A percentile compares a stretch with the other conserved stretches of the same genome.
phyloP scores from a whole-genome alignment of 2,329 filamentous ascomycete genomes.

The Aspergillus candidus region DNA sequence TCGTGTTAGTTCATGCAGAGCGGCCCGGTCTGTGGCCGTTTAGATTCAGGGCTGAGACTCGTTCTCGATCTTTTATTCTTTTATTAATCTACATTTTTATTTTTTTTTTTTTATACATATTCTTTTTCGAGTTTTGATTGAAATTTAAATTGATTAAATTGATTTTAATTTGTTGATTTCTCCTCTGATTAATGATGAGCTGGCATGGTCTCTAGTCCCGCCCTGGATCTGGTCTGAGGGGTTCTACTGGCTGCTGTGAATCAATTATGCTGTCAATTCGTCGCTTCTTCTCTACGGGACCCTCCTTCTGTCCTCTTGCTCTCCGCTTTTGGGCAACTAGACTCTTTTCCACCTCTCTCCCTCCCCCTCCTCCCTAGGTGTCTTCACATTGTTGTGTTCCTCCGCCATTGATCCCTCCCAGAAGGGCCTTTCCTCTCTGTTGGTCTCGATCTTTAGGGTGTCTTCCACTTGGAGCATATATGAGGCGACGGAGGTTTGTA shows the following conservation, averaged over 20 bases:
- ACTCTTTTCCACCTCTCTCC: constrained; percentile 7
- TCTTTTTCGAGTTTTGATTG: too few relatives aligned
- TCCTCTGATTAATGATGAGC: constrained; percentile 24
- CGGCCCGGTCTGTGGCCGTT: constrained; percentile 21
- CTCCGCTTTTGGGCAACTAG: constrained; percentile 27
- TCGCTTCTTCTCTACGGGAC: constrained; percentile 15
- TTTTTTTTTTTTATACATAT: too few relatives aligned
- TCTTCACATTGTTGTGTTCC: too few relatives aligned
- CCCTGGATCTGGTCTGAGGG: constrained; percentile 13
- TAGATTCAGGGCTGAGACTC: constrained; percentile 12
- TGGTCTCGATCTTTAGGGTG: background rate
- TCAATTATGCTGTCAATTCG: constrained; percentile 18
- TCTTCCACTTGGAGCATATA: too few relatives aligned
- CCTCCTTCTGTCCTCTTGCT: constrained; percentile 7
- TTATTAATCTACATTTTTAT: background rate
- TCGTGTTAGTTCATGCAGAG: constrained; percentile 22
- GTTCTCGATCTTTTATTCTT: background rate
- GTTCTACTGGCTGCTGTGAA: constrained; percentile 12
- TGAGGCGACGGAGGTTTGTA: too few relatives aligned
- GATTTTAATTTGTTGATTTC: constrained; percentile 8
- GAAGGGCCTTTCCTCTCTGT: constrained; percentile 7
- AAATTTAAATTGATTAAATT: constrained; percentile 1
- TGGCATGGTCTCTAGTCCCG: constrained; percentile 25
- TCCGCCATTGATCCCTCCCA: constrained; percentile 14
- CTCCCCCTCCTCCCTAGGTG: constrained; percentile 2